Evolutionary conservation across 176 grass and related monocot species (phyloP).

Genomic region (Tillandsia leiboldiana): DNA sequence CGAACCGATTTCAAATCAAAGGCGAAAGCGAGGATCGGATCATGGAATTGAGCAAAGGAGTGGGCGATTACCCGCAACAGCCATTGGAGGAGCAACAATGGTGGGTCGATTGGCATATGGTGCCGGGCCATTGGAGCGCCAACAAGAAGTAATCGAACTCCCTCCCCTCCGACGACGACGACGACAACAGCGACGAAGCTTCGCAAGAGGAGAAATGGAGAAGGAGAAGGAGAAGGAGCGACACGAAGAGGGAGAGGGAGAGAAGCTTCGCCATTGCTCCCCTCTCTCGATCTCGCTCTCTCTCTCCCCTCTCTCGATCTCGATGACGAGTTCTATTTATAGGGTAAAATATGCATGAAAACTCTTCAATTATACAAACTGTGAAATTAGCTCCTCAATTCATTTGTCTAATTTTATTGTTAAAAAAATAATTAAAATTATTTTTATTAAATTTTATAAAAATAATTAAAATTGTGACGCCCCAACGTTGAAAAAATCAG

Average conservation of each 20-base stretch:
- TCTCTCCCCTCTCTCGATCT: background rate
- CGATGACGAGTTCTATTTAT: too few species aligned
- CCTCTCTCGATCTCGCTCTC: slow-evolving; percentile 16
- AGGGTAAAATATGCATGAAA: too few species aligned
- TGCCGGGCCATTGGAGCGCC: slow-evolving; percentile 81
- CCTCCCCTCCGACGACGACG: slow-evolving; percentile 24
- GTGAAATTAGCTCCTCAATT: too few species aligned
- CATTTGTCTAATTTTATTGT: too few species aligned
- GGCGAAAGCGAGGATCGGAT: background rate
- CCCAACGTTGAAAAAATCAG: too few species aligned
- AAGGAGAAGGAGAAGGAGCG: slow-evolving; percentile 11
- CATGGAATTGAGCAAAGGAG: background rate
- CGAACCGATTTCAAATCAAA: background rate
- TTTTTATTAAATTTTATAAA: too few species aligned
- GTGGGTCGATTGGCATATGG: slow-evolving; percentile 53
- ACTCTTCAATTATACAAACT: too few species aligned
- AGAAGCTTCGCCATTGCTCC: slow-evolving; percentile 9
- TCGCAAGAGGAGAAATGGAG: slow-evolving; percentile 12
- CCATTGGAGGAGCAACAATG: slow-evolving; percentile 79
- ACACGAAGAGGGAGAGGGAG: slow-evolving; percentile 23
- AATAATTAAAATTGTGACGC: too few species aligned
- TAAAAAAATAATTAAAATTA: too few species aligned
- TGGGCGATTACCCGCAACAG: slow-evolving; percentile 53
- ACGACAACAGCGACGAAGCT: slow-evolving; percentile 1
- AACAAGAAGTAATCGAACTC: slow-evolving; percentile 81